These are phyloP conservation scores for Phaeoacremonium minimum DNA, from an alignment of 2,329 filamentous ascomycete genomes.

Conservation along the genomic window DNA sequence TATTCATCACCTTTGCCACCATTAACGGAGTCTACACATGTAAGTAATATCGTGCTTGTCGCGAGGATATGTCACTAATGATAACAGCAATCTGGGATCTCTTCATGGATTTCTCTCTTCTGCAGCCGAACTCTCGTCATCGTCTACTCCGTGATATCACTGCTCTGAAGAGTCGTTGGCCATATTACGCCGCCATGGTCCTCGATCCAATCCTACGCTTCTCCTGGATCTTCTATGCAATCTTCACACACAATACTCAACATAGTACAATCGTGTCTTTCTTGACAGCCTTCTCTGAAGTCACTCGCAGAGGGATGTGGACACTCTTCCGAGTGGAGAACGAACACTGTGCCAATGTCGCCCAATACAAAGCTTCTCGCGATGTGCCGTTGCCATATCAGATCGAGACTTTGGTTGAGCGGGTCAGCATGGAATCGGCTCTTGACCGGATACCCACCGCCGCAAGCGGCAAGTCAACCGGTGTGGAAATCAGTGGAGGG, in stretches of 20 bases:
- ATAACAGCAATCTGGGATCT: slow-evolving; percentile 80
- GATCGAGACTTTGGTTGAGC: slow-evolving; percentile 43
- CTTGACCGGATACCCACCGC: slow-evolving; percentile 12
- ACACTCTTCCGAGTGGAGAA: slow-evolving; percentile 93
- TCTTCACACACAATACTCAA: slow-evolving; percentile 74
- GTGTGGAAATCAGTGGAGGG: slow-evolving; percentile 12
- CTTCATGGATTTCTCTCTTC: slow-evolving; percentile 92
- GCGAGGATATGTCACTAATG: background rate
- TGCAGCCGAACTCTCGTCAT: slow-evolving; percentile 68
- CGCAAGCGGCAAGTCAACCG: slow-evolving; percentile 11
- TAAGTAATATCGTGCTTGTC: slow-evolving; percentile 33
- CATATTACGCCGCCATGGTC: slow-evolving; percentile 83
- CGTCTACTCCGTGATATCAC: slow-evolving; percentile 71
- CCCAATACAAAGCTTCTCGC: slow-evolving; percentile 81
- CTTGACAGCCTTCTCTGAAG: slow-evolving; percentile 70
- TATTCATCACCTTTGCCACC: slow-evolving; percentile 78
- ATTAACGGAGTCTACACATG: slow-evolving; percentile 80
- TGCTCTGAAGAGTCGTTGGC: slow-evolving; percentile 72
- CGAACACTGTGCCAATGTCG: slow-evolving; percentile 91
- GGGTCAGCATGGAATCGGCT: slow-evolving; percentile 28
- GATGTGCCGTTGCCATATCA: slow-evolving; percentile 85
- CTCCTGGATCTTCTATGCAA: slow-evolving; percentile 90
- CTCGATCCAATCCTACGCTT: slow-evolving; percentile 84
- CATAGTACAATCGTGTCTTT: slow-evolving; percentile 84
- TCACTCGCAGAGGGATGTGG: slow-evolving; percentile 86